A percentile compares a stretch with the other conserved stretches of the same genome.
These are phyloP conservation scores for Stagonosporopsis cucurbitacearum DNA, from an alignment of 2,329 filamentous ascomycete genomes.

Conservation along the genomic window DNA sequence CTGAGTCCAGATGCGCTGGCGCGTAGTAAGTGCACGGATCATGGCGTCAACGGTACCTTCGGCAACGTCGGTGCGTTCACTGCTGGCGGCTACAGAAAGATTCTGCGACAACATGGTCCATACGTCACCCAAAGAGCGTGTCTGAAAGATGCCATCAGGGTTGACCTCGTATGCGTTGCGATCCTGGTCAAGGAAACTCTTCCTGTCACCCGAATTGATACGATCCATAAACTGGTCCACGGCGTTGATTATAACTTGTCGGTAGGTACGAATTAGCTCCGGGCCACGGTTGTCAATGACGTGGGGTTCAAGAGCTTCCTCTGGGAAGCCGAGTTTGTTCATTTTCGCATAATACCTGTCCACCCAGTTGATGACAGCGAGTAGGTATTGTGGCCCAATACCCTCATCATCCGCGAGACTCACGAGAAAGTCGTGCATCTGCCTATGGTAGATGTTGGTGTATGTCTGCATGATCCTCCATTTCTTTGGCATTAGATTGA, in stretches of 20 bases:
- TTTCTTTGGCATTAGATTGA: constrained; percentile 88
- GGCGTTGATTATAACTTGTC: constrained; percentile 91
- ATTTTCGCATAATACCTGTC: constrained; percentile 97
- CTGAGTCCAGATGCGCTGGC: constrained; percentile 85
- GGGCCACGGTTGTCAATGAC: constrained; percentile 88
- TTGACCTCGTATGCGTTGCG: constrained; percentile 77
- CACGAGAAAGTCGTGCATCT: constrained; percentile 95
- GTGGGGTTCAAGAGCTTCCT: constrained; percentile 80
- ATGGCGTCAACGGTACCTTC: constrained; percentile 97
- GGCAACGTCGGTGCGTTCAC: constrained; percentile 84
- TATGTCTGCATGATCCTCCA: constrained; percentile 96
- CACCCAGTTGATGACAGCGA: constrained; percentile 93
- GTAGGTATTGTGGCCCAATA: constrained; percentile 82
- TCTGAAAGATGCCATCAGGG: constrained; percentile 88
- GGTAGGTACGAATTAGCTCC: constrained; percentile 92
- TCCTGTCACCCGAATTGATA: constrained; percentile 82
- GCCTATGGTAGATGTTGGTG: constrained; percentile 84
- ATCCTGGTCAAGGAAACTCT: constrained; percentile 79
- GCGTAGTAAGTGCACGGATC: constrained; percentile 82
- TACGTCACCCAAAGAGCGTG: constrained; percentile 88
- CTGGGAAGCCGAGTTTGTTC: constrained; percentile 81
- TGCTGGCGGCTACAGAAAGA: constrained; percentile 81
- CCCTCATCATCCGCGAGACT: constrained; percentile 82
- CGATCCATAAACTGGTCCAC: constrained; percentile 98
- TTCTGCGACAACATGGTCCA: constrained; percentile 98